A percentile compares a stretch with the other conserved stretches of the same genome.
phyloP scores from a whole-genome alignment of 2,329 filamentous ascomycete genomes.

The Fusarium bactridioides region DNA sequence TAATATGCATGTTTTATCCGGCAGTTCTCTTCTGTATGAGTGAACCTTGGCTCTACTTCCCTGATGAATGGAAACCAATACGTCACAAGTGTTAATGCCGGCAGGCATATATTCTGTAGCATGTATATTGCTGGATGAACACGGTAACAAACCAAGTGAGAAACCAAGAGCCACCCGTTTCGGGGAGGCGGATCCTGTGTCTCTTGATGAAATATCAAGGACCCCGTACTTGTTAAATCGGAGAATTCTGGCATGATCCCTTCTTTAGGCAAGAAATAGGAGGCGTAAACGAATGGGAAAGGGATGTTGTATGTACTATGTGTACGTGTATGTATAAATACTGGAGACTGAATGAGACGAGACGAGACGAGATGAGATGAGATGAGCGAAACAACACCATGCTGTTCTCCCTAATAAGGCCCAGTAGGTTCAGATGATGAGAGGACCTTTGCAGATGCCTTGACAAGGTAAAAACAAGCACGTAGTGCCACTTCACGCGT shows the following conservation, averaged over 20 bases:
- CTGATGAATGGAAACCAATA: slow-evolving; percentile 1
- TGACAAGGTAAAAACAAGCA: slow-evolving; percentile 24
- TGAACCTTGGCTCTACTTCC: not conserved
- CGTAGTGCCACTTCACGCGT: slow-evolving; percentile 5
- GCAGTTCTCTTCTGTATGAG: not conserved
- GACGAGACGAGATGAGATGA: slow-evolving; percentile 13
- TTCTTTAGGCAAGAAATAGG: slow-evolving; percentile 15
- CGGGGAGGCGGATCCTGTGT: not conserved
- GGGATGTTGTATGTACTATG: slow-evolving; percentile 14
- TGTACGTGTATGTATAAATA: not conserved
- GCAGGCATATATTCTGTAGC: not conserved
- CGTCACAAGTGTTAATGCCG: slow-evolving; percentile 11
- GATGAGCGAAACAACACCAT: slow-evolving; percentile 32
- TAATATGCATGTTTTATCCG: not conserved
- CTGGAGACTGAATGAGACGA: not conserved
- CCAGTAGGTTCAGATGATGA: slow-evolving; percentile 33
- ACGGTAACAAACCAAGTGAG: not conserved
- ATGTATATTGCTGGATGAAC: slow-evolving; percentile 5
- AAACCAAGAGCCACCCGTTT: not conserved
- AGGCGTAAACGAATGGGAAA: slow-evolving; percentile 10
- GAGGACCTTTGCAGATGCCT: slow-evolving; percentile 27
- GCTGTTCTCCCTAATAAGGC: slow-evolving; percentile 11
- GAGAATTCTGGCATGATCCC: slow-evolving; percentile 7
- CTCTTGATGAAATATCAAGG: not conserved
- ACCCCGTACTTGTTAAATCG: slow-evolving; percentile 9